Base-by-base conservation (phyloP, 73 alveolate species). In the Paramecium caudatum region DNA sequence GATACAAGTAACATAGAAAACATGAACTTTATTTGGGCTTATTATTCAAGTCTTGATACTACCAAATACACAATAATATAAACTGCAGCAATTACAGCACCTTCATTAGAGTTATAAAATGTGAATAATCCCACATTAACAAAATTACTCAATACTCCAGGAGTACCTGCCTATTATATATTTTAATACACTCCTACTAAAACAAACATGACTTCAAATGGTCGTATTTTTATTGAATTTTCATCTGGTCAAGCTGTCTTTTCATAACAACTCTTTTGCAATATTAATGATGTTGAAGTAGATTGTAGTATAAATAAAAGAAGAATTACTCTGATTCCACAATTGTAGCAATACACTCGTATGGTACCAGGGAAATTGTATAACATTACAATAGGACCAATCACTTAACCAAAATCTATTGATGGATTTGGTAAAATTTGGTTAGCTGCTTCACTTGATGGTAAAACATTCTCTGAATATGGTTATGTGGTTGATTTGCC, bases 361-460 rank as follows among this genome's bases (percentile, higher is more conserved):
- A 74, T 74, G 88, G 43, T 39, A 13, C 88, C 88, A 41, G 19
- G 43, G 16, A 37, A 15, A 21, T 41, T 23, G 15, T 74, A 74
- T 41, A 74, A 30, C 9, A 41, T 74, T 1, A 19, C 39, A n/a
- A 39, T 74, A 3, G 88, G 88, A 27, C 88, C 88, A 16, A 43
- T 74, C 21, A 74, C 15, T 12, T 74, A 74, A 74, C 69, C 88
- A 23, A 74, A 39, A 74, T 19, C 45, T 0, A 34, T 74, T 5
- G 88, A 74, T 74, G 47, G 88, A 8, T 74, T 4, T 41, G 88
- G 69, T 10, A 74, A 45, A 15, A 74, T 74, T 41, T 74, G 88
- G 88, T 21, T 74, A 0, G 88, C 68, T n/a, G 17, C 45, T 4
- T 10, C 5, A 27, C 19, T 74, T 4, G 32, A 74, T 23, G 16